These are phyloP conservation scores for Populus pruinosa DNA, from an alignment of 345 rosid species.

Conservation along the genomic window DNA sequence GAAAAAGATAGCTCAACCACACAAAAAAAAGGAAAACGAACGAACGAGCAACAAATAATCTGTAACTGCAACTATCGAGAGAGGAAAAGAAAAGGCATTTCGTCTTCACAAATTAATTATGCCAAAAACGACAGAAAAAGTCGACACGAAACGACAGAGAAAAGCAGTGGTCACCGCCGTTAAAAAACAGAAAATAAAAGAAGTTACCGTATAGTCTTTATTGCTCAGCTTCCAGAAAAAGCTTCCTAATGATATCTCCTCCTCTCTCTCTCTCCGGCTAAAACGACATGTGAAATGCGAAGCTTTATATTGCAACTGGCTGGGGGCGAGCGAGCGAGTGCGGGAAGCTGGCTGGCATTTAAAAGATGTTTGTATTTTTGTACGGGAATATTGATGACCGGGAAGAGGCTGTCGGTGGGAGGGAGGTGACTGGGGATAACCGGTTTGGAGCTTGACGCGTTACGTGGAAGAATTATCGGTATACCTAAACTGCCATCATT, in stretches of 20 bases:
- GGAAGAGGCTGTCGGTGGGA: slow-evolving; percentile 35
- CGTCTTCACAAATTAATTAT: neutral
- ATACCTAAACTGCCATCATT: slow-evolving; percentile 29
- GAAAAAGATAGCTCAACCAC: too few relatives aligned
- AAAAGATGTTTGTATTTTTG: slow-evolving; percentile 6
- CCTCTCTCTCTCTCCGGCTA: neutral
- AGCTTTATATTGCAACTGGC: neutral
- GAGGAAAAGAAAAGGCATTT: neutral
- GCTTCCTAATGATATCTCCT: neutral
- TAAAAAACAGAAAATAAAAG: neutral
- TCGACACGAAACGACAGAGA: neutral
- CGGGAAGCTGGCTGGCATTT: slow-evolving; percentile 31
- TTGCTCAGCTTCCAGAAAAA: neutral
- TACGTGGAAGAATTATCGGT: slow-evolving; percentile 9
- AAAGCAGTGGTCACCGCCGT: neutral
- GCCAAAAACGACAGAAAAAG: neutral
- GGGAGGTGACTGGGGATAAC: slow-evolving; percentile 20
- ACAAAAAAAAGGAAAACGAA: neutral
- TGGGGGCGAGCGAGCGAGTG: neutral
- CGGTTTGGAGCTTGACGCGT: slow-evolving; percentile 25
- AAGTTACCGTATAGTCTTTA: slow-evolving; percentile 8
- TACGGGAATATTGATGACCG: slow-evolving; percentile 6
- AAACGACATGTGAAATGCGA: neutral
- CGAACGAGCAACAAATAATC: neutral
- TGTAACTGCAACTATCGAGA: neutral